Conservation (phyloP, 2,329 filamentous ascomycete genomes). For the Botryotinia narcissicola region DNA sequence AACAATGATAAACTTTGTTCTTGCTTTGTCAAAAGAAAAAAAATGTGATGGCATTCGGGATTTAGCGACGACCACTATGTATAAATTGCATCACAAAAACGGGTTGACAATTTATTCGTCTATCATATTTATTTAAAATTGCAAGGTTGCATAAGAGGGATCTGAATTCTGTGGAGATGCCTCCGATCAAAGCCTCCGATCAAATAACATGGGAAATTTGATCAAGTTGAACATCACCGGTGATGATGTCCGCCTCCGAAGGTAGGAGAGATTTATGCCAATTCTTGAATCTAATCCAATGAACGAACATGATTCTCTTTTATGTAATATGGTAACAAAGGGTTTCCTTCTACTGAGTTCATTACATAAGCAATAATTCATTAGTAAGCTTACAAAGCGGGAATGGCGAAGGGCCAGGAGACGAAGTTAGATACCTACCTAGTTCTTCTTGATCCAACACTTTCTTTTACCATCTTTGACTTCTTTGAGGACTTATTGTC, state of each 20-base stretch:
- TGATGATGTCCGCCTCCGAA: conserved; percentile 6
- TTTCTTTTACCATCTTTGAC: neutral
- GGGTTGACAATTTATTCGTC: neutral
- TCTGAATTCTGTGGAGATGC: neutral
- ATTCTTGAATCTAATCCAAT: neutral
- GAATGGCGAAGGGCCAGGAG: neutral
- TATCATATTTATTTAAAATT: neutral
- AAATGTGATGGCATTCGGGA: neutral
- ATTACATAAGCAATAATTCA: neutral
- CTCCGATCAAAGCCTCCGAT: conserved; percentile 7
- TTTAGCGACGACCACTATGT: neutral
- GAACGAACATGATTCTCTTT: neutral
- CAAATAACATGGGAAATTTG: neutral
- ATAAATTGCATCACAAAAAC: neutral
- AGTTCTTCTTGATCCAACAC: neutral
- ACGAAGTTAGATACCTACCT: neutral
- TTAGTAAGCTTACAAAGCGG: neutral
- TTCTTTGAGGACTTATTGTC: neutral
- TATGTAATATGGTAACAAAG: neutral
- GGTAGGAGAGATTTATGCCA: neutral
- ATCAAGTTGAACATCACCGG: neutral
- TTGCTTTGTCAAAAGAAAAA: neutral
- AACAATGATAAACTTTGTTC: neutral
- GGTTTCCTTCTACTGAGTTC: too few species aligned
- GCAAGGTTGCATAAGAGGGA: neutral